These are phyloP conservation scores for Ceratocystis colombiana DNA, from an alignment of 2,329 filamentous ascomycete genomes.

Conservation along the genomic window DNA sequence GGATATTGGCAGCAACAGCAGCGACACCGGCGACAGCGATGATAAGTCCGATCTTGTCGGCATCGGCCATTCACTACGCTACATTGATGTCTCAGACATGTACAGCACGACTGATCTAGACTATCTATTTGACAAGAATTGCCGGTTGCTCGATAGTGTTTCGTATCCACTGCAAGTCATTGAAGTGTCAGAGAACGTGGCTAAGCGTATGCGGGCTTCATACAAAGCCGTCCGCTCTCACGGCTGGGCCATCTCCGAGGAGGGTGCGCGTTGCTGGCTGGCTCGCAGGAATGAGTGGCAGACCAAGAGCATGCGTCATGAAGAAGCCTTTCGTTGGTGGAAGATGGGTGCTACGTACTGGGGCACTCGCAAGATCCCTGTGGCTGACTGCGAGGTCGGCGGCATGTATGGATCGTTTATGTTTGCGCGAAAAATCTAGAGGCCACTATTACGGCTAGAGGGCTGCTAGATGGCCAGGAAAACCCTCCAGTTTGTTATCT, in stretches of 20 bases:
- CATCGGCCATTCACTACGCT: constrained; percentile 52
- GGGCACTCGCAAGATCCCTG: constrained; percentile 86
- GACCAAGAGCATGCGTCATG: constrained; percentile 29
- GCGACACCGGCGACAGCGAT: constrained; percentile 39
- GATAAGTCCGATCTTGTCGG: constrained; percentile 28
- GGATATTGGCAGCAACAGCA: neutral
- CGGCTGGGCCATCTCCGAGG: constrained; percentile 64
- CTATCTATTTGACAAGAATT: constrained; percentile 42
- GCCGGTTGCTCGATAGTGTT: constrained; percentile 47
- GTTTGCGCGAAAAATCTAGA: constrained; percentile 50
- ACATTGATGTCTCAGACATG: constrained; percentile 63
- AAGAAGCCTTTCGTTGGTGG: constrained; percentile 53
- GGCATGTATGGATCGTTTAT: constrained; percentile 76
- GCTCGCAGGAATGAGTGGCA: constrained; percentile 44
- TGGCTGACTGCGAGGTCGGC: constrained; percentile 82
- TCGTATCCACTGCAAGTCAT: constrained; percentile 65
- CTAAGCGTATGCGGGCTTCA: constrained; percentile 53
- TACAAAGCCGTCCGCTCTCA: constrained; percentile 48
- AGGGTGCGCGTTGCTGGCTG: constrained; percentile 55
- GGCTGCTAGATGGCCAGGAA: neutral
- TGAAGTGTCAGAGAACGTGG: constrained; percentile 61
- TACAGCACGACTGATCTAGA: constrained; percentile 37
- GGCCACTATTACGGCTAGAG: neutral
- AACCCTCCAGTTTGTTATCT: too few species aligned
- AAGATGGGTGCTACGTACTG: constrained; percentile 78